Evolutionary conservation across 176 grass and related monocot species (phyloP).

Genomic region (Musa beccarii): DNA sequence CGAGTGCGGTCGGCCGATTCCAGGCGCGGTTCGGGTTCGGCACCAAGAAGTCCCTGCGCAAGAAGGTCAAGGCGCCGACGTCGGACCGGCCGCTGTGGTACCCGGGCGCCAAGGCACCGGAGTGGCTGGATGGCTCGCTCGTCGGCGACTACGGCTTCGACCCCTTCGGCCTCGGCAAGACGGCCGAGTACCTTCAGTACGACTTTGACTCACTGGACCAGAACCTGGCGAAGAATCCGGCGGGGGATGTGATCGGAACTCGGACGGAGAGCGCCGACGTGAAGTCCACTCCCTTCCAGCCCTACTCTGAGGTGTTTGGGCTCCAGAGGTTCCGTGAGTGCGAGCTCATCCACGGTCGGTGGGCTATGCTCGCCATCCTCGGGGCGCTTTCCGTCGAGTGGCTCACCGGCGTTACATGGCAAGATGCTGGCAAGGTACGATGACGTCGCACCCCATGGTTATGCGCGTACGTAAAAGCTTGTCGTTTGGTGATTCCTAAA

Average conservation of each 20-base stretch:
- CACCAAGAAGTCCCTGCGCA: conserved; percentile 42
- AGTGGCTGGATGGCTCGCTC: conserved; percentile 77
- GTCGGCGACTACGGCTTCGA: conserved; percentile 95
- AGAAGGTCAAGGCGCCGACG: conserved; percentile 21
- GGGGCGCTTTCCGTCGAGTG: conserved; percentile 89
- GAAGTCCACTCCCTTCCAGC: conserved; percentile 76
- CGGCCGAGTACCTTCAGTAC: conserved; percentile 94
- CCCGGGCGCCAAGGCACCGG: conserved; percentile 63
- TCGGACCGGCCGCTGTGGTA: conserved; percentile 83
- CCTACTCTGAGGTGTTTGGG: conserved; percentile 93
- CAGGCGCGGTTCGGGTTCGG: conserved; percentile 65
- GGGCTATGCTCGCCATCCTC: conserved; percentile 97
- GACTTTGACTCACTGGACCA: conserved; percentile 91
- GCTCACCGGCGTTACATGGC: conserved; percentile 98
- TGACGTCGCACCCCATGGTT: too few relatives aligned
- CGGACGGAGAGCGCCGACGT: conserved; percentile 61
- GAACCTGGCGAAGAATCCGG: conserved; percentile 76
- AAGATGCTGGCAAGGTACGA: conserved; percentile 88
- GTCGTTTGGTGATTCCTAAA: too few relatives aligned
- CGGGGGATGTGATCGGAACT: conserved; percentile 71
- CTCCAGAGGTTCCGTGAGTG: conserved; percentile 97
- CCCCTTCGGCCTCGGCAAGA: conserved; percentile 82
- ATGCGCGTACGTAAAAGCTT: too few relatives aligned
- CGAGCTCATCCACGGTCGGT: conserved; percentile 94
- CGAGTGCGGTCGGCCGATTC: conserved; percentile 42